phyloP scores from a whole-genome alignment of 2,329 filamentous ascomycete genomes.

The Colletotrichum eremochloae region DNA sequence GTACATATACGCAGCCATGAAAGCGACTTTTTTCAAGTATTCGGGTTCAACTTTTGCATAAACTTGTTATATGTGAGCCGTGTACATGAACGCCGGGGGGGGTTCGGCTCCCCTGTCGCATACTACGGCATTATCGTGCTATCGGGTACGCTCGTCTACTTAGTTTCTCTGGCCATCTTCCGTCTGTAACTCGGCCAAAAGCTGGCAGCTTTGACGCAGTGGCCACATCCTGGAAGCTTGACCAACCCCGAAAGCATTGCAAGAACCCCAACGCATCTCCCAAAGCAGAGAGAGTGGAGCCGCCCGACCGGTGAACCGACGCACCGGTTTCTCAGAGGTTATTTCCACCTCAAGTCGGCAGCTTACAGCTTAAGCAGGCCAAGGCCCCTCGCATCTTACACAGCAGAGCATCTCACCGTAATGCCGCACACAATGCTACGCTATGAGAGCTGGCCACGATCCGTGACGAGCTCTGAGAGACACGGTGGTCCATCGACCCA shows the following conservation, averaged over 20 bases:
- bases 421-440: constrained; percentile 74
- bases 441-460: constrained; percentile 63
- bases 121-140: too few species aligned
- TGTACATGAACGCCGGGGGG: too few species aligned
- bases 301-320: constrained; percentile 49
- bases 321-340: constrained; percentile 72
- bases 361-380: constrained; percentile 70
- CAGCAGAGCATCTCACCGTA: constrained; percentile 66
- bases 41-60: too few species aligned
- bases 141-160: too few species aligned
- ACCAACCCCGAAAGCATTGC: constrained; percentile 76
- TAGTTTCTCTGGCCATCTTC: too few species aligned
- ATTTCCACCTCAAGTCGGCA: constrained; percentile 77
- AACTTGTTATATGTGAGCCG: too few species aligned
- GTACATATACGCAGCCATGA: too few species aligned
- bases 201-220: too few species aligned
- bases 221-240: constrained; percentile 50
- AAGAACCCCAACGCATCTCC: constrained; percentile 74
- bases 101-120: too few species aligned
- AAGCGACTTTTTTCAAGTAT: too few species aligned
- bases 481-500: constrained; percentile 67
- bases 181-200: too few species aligned
- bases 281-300: constrained; percentile 59
- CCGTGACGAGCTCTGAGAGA: background rate
- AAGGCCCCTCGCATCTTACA: constrained; percentile 66